Percentiles rank a stretch among this genome's conserved stretches.
phyloP scores from a whole-genome alignment of 2,329 filamentous ascomycete species.

The Didymellaceae sp. region DNA sequence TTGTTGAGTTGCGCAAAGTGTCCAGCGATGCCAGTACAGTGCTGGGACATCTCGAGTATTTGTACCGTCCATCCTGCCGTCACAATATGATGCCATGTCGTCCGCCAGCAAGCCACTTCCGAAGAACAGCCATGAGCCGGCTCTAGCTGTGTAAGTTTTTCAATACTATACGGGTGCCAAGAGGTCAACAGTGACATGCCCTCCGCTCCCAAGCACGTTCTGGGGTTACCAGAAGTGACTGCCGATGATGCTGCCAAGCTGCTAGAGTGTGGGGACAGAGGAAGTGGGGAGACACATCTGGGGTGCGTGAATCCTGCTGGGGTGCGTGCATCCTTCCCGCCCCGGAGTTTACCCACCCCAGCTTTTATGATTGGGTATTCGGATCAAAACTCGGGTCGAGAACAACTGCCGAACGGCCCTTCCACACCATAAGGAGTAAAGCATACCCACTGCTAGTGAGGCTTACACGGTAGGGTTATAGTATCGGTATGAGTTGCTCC shows the following conservation, averaged over 20 bases:
- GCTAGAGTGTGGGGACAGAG: conserved; percentile 12
- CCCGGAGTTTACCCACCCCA: conserved; percentile 4
- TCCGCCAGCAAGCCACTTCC: conserved; percentile 6
- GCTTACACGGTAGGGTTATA: not conserved
- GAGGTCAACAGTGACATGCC: not conserved
- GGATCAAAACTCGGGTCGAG: not conserved
- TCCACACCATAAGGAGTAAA: not conserved
- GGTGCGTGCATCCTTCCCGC: conserved; percentile 9
- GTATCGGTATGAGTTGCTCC: not conserved
- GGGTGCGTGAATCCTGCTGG: too few species aligned
- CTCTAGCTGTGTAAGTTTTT: not conserved
- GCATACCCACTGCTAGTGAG: conserved; percentile 8
- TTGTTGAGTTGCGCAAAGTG: not conserved
- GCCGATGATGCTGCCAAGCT: conserved; percentile 17
- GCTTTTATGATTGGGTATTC: conserved; percentile 3
- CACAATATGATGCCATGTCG: conserved; percentile 1
- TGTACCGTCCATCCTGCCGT: conserved; percentile 1
- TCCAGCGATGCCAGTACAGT: not conserved
- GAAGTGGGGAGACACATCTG: conserved; percentile 8
- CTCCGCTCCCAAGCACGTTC: not conserved
- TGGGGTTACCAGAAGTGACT: not conserved
- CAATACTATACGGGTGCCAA: conserved; percentile 3
- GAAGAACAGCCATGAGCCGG: conserved; percentile 1
- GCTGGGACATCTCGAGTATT: not conserved
- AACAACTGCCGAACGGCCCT: conserved; percentile 8